Evolutionary conservation across 179 eudicot species (phyloP), one percentile per base, ranked within the genome.

Genomic region (Pouteria campechiana): DNA sequence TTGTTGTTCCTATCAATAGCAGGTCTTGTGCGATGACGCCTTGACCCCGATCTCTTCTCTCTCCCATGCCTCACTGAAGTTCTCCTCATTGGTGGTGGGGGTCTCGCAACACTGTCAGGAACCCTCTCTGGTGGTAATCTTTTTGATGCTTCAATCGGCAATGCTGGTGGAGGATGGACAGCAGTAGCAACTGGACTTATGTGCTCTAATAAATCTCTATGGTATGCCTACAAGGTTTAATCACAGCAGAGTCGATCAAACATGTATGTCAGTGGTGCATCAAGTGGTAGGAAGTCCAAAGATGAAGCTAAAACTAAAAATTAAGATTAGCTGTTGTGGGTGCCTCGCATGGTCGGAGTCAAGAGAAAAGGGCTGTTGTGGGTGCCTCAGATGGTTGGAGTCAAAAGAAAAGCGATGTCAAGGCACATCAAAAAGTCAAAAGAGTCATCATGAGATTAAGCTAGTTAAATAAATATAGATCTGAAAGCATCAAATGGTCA

Each of bases 11-110:
- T 54, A 35, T 63, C 58, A 25, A 81, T 82, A 7, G 74, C 78
- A 35, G 62, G 55, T 22, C 76, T 69, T 65, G 81, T 89, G 25
- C 93, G 75, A 54, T 79, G 93, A 37, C 93, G 83, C 56, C 70
- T 78, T 3, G 55, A 50, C 44, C 48, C 40, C 10, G 78, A 46
- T 47, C 29, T 64, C 60, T 74, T 59, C 16, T 78, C 84, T 66
- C 52, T 63, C 48, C 72, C 72, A 16, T 69, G 79, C 55, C 65
- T 79, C 29, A 53, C 20, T 14, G 75, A 65, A 32, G 8, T 32
- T 48, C 52, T 68, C 59, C 42, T 53, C 25, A 13, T 61, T 29
- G 73, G 55, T 35, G 64, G 52, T 41, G n/a, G n/a, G 37, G 22
- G 54, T 25, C 32, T 39, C 24, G 47, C 27, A 31, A 17, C 11